Evolutionary conservation across 352 stramenopile species (phyloP).

Genomic region (Phytophthora rubi): DNA sequence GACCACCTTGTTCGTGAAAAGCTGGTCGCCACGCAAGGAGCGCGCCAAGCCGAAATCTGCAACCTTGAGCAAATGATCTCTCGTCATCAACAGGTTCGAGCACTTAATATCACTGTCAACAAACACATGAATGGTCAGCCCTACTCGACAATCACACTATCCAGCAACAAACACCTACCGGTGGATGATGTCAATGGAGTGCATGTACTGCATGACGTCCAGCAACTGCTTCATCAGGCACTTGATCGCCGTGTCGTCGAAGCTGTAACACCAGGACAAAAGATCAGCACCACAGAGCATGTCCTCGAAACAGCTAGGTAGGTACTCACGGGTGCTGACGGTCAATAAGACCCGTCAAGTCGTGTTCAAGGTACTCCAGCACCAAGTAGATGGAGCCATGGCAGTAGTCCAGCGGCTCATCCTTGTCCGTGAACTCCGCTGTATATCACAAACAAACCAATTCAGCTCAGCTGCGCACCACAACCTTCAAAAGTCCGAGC

Average conservation of each 20-base stretch:
- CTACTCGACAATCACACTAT: not conserved
- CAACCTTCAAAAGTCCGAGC: not conserved
- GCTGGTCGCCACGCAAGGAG: constrained; percentile 82
- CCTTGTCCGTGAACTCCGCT: constrained; percentile 86
- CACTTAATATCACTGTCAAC: constrained; percentile 92
- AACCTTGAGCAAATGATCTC: constrained; percentile 83
- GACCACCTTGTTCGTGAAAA: constrained; percentile 96
- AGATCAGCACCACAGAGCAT: not conserved
- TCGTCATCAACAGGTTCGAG: constrained; percentile 86
- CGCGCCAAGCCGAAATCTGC: constrained; percentile 88
- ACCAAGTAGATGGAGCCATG: constrained; percentile 90
- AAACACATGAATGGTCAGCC: not conserved
- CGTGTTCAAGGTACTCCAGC: constrained; percentile 90
- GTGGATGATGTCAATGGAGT: constrained; percentile 89
- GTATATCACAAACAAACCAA: not conserved
- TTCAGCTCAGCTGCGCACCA: not conserved
- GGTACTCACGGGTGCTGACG: constrained; percentile 77
- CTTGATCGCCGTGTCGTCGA: constrained; percentile 88
- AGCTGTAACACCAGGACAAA: constrained; percentile 50
- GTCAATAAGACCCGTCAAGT: constrained; percentile 89
- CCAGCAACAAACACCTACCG: constrained; percentile 41
- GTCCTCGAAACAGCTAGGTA: not conserved
- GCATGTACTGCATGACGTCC: constrained; percentile 89
- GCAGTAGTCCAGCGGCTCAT: constrained; percentile 85
- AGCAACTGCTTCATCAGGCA: constrained; percentile 88